Percentiles rank a stretch among this genome's conserved stretches.
Evolutionary conservation across 257 asterid genomes (phyloP).

Genomic region (Gynochthodes officinalis): DNA sequence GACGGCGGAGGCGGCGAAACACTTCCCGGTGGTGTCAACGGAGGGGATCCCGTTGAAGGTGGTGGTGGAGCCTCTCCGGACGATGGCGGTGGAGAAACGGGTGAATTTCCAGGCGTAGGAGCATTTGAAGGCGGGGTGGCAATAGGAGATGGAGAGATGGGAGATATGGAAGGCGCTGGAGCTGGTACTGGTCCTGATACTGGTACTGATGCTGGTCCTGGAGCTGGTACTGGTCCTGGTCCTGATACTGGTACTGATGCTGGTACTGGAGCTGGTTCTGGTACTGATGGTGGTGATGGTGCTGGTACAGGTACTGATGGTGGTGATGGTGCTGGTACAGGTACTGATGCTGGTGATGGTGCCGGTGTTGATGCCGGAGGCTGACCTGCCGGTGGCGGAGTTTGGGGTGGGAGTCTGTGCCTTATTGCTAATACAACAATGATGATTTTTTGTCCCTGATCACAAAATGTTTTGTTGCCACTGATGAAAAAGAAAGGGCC

Average conservation of each 20-base stretch:
- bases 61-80: constrained; percentile 2
- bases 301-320: no score
- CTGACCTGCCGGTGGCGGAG: constrained; percentile 17
- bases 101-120: constrained; percentile 10
- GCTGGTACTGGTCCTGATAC: constrained; percentile 5
- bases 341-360: no score
- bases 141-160: constrained; percentile 12
- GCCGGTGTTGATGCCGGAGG: no score
- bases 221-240: no score
- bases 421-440: constrained; percentile 47
- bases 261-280: not conserved
- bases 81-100: not conserved
- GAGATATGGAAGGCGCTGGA: not conserved
- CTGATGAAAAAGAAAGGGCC: constrained; percentile 61
- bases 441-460: constrained; percentile 46
- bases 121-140: not conserved
- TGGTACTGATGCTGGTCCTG: not conserved
- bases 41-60: not conserved
- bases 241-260: not conserved
- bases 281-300: no score
- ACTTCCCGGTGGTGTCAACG: constrained; percentile 15
- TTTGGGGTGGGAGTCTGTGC: constrained; percentile 8
- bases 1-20: constrained; percentile 12
- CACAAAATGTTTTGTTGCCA: constrained; percentile 46
- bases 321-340: no score